A percentile compares a stretch with the other conserved stretches of the same genome.
These are phyloP conservation scores for Candida chauliodis DNA, from an alignment of 805 yeast genomes.

Conservation along the genomic window DNA sequence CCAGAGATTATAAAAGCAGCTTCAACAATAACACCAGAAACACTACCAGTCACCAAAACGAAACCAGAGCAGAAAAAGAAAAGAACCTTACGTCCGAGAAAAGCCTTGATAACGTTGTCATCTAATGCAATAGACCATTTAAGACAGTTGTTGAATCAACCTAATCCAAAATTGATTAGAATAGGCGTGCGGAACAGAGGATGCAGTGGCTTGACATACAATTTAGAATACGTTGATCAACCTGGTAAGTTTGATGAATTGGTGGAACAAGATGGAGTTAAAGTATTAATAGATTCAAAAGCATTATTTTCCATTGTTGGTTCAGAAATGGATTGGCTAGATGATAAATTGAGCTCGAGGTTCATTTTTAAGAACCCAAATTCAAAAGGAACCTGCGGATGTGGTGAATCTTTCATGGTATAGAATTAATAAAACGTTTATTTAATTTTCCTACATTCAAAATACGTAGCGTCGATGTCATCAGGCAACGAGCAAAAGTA, in stretches of 20 bases:
- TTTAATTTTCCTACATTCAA: constrained; percentile 45
- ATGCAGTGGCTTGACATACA: constrained; percentile 91
- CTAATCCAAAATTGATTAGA: constrained; percentile 84
- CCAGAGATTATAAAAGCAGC: constrained; percentile 10
- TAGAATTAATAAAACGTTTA: constrained; percentile 23
- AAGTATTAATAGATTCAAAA: constrained; percentile 89
- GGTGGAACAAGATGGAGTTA: constrained; percentile 90
- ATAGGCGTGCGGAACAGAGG: constrained; percentile 96
- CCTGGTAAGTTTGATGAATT: constrained; percentile 96
- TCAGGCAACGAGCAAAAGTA: constrained; percentile 50
- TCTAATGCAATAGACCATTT: constrained; percentile 75
- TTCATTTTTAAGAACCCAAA: constrained; percentile 95
- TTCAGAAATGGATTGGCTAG: constrained; percentile 97
- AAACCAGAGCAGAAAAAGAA: constrained; percentile 18
- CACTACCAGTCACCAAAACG: constrained; percentile 1
- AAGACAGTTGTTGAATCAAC: constrained; percentile 62
- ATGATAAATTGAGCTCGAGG: constrained; percentile 82
- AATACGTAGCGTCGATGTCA: constrained; percentile 46
- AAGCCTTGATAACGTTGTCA: constrained; percentile 81
- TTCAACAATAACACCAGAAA: background rate
- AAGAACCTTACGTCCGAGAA: constrained; percentile 77
- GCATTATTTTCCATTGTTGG: constrained; percentile 95
- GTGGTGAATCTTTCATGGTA: constrained; percentile 98
- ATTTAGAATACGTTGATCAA: constrained; percentile 80
- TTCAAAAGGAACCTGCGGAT: constrained; percentile 96